These are phyloP conservation scores for Podospora appendiculata DNA, from an alignment of 495 filamentous ascomycete species.

Conservation along the genomic window DNA sequence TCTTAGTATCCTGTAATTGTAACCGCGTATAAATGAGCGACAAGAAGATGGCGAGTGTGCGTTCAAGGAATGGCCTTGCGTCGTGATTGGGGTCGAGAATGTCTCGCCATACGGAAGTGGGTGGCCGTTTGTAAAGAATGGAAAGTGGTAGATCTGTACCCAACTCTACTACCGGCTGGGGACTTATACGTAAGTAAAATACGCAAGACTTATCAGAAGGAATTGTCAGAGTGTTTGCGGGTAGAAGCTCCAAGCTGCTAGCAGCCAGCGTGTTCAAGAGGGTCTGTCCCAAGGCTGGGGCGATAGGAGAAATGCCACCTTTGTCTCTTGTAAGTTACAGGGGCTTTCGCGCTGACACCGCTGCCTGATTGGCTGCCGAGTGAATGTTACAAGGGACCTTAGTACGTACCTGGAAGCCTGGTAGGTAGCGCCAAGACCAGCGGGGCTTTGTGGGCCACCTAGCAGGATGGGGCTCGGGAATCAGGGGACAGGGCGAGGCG, in stretches of 20 bases:
- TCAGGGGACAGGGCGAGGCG: too few species aligned
- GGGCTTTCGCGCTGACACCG: background rate
- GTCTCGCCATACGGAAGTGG: background rate
- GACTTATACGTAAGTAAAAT: too few species aligned
- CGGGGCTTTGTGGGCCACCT: too few species aligned
- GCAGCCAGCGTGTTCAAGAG: slow-evolving; percentile 23
- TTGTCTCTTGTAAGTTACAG: background rate
- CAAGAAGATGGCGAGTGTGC: background rate
- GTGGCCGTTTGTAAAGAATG: too few species aligned
- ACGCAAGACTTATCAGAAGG: background rate
- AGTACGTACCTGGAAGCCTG: too few species aligned
- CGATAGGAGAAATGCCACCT: background rate
- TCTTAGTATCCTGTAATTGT: too few species aligned
- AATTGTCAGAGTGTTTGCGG: too few species aligned
- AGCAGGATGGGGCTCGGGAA: too few species aligned
- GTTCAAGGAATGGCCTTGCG: too few species aligned
- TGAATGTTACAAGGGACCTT: too few species aligned
- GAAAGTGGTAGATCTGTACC: too few species aligned
- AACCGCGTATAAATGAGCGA: background rate
- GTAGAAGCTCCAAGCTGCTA: background rate
- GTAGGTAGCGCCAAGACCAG: too few species aligned
- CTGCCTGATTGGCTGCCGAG: background rate
- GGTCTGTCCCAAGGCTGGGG: background rate
- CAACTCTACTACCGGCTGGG: background rate
- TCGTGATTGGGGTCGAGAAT: background rate